Evolutionary conservation across 495 filamentous ascomycete genomes (phyloP).

Genomic region (Parathielavia appendiculata): DNA sequence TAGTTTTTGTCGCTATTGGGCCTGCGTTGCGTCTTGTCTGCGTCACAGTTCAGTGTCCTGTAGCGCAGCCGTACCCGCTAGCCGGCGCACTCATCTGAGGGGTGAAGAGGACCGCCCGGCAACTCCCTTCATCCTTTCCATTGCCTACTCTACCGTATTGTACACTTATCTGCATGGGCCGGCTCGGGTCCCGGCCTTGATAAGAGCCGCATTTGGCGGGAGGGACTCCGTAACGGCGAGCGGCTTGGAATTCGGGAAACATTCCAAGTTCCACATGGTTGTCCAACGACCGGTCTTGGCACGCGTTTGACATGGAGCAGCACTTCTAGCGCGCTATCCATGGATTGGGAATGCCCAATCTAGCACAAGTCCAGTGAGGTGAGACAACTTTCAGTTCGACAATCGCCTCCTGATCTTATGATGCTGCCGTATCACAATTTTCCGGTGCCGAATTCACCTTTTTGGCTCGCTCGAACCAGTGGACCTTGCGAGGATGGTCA

Average conservation of each 20-base stretch:
- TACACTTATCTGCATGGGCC: not conserved
- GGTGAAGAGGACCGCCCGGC: too few relatives aligned
- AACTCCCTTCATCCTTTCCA: too few relatives aligned
- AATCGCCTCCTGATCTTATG: too few relatives aligned
- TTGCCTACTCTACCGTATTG: too few relatives aligned
- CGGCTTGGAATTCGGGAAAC: not conserved
- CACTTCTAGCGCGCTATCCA: too few relatives aligned
- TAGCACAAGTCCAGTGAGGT: too few relatives aligned
- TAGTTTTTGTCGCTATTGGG: not conserved
- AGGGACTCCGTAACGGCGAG: not conserved
- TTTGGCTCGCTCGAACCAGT: too few relatives aligned
- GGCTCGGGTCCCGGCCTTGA: not conserved
- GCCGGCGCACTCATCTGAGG: not conserved
- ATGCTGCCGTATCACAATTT: too few relatives aligned
- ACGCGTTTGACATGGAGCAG: not conserved
- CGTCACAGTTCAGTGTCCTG: slow-evolving; percentile 1
- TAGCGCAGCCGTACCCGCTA: slow-evolving; percentile 9
- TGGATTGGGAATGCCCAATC: too few relatives aligned
- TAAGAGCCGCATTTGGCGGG: slow-evolving; percentile 4
- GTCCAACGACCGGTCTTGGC: not conserved
- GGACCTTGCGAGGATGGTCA: not conserved
- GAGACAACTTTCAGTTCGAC: too few relatives aligned
- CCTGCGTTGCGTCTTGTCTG: not conserved
- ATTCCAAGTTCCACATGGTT: not conserved
- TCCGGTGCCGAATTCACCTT: too few relatives aligned